Percentiles rank a stretch among this genome's conserved stretches.
These are phyloP conservation scores for Thraustochytrium striatum DNA, from an alignment of 352 stramenopile genomes.

Conservation along the genomic window DNA sequence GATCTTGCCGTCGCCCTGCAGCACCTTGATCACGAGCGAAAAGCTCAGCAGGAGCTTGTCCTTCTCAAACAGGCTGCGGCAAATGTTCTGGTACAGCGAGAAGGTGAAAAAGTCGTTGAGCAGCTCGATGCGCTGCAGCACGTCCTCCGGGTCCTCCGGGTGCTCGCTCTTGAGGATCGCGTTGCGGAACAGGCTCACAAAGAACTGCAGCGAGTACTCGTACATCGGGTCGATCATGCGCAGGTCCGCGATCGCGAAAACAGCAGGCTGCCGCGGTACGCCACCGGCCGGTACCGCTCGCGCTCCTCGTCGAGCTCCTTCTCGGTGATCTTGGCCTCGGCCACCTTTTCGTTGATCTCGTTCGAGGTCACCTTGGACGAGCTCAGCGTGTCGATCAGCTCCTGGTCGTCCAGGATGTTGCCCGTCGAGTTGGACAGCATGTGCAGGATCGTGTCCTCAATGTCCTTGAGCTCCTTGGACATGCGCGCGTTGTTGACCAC, in stretches of 20 bases:
- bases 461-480: constrained; percentile 90
- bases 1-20: constrained; percentile 60
- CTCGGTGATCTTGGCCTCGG: constrained; percentile 83
- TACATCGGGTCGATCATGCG: constrained; percentile 92
- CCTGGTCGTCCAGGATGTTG: constrained; percentile 92
- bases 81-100: constrained; percentile 90
- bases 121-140: constrained; percentile 73
- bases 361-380: constrained; percentile 89
- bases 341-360: constrained; percentile 90
- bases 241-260: constrained; percentile 92
- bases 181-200: constrained; percentile 84
- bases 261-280: constrained; percentile 79
- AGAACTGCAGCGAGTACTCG: constrained; percentile 93
- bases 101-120: constrained; percentile 91
- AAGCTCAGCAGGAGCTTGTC: constrained; percentile 93
- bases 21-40: constrained; percentile 83
- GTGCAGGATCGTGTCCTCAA: constrained; percentile 91
- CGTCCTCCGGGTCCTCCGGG: constrained; percentile 64
- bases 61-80: constrained; percentile 89
- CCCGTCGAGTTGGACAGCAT: constrained; percentile 83
- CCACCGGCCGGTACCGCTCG: constrained; percentile 83
- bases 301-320: constrained; percentile 85
- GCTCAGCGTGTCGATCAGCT: constrained; percentile 86
- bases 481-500: constrained; percentile 89
- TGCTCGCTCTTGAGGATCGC: constrained; percentile 79